Base-by-base conservation (phyloP, 768 basidiomycete genomes). In the Porphyrellus cyaneotinctus region DNA sequence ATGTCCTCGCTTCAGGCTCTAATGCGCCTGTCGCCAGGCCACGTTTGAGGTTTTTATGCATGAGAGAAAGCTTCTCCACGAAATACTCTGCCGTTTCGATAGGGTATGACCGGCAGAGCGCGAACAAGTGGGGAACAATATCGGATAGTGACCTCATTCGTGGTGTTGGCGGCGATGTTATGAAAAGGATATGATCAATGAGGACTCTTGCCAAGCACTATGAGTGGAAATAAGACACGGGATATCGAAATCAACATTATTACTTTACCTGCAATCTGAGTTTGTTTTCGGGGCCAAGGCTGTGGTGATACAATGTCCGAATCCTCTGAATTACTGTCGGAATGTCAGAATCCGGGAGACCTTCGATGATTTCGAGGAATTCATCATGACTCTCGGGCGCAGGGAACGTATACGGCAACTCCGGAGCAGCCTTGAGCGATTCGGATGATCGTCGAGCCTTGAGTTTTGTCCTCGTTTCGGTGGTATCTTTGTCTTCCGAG, bases 41-140 rank as follows among this genome's bases (percentile, higher is more conserved):
- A 10, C 84, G 84, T 46, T 82, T 82, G 49, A 98, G 80, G 66
- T 97, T 97, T 75, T 93, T 94, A 69, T 97, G 85, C 92, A 98
- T 97, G 6, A 97, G 71, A 11, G 76, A 72, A 39, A 98, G 77
- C 70, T 97, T 98, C 26, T 79, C 74, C 54, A 88, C 81, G 69
- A 95, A 91, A 63, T 83, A 79, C 47, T 82, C 78, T 1, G 95
- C 94, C 9, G 85, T 76, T 42, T 85, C 79, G 49, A 89, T 80
- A 2, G 95, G 91, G 69, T 95, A 95, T 10, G 86, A 74, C 57
- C 83, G 83, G 17, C 87, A 81, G 51, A 98, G 82, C 20, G 87
- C 78, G 61, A 79, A 81, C 41, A 98, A 72, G 53, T 95, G 95
- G 4, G 88, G 87, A 22, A 88, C 70, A 36, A 98, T 77, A 20